Evolutionary conservation across 2,329 filamentous ascomycete species (phyloP), one percentile per base, ranked within the genome.

Genomic region (Colletotrichum falcatum): DNA sequence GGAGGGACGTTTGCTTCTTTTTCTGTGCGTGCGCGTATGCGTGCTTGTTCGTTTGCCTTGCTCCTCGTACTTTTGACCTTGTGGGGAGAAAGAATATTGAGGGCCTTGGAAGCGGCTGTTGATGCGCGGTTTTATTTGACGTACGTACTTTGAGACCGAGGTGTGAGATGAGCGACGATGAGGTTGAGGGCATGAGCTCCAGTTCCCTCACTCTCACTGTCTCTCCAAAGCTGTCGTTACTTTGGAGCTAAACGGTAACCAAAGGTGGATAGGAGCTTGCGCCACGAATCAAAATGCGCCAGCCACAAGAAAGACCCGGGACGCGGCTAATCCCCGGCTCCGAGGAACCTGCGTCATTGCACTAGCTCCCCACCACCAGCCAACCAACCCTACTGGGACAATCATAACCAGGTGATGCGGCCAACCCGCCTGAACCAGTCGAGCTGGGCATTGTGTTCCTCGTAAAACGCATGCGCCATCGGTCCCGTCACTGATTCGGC

Each of bases 311-410:
- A 3, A 33, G 28, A 33, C 37, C 69, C 33, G 35, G 12, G 33
- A 23, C 12, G 14, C 69, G 71, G 69, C 53, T 66, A 72, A 72
- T 64, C 59, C 51, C 53, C 69, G 71, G 71, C 18, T 16, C 6
- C 11, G 3, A 11, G 51, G 20, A 26, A 37, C 49, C 56, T 66
- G 70, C 71, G 71, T 73, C 71, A 72, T 70, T 51, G 53, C 35
- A 26, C n/a, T n/a, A 18, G 8, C 5, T 4, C 12, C 33, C 33
- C 44, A 23, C 42, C 42, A n/a, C 42, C 18, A 5, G 20, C 39
- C 39, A 16, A n/a, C n/a, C 49, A 26, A 3, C 18, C n/a, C 23
- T 26, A 12, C 11, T 28, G 4, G 48, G 26, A 48, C 30, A n/a
- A 46, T 18, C 26, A 28, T 26, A 14, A 7, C 23, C 60, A 53